Base-by-base conservation (phyloP, 257 asterid genomes). In the Prunella vulgaris region DNA sequence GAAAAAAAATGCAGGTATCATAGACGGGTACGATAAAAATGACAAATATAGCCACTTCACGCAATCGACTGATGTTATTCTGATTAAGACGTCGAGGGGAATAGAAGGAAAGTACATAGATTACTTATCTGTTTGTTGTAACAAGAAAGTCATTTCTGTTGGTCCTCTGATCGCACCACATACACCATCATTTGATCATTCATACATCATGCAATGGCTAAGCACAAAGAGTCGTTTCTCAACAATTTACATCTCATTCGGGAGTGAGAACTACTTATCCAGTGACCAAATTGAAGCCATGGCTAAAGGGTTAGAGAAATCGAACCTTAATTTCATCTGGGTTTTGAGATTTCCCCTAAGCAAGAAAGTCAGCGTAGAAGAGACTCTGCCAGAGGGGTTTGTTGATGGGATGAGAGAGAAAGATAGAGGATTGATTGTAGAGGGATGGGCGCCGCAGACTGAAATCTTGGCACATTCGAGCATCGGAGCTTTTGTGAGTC, bases 181-280 rank as follows among this genome's bases (percentile, higher is more conserved):
- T 10, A 38, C 32, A 60, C 18, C 8, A 5, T 3, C n/a, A 64
- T 18, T 0, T 2, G 62, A 49, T 15, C 38, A 60, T 9, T 15
- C 66, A 8, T 30, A 12, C 27, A 76, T 79, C 77, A 49, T 82
- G 59, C 14, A 79, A 33, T 81, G 86, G 88, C 12, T 84, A 38
- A 61, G 64, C 60, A 60, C 28, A 33, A 80, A 76, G 54, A 52
- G 9, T 3, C 53, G 7, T 7, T 30, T 51, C 21, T 84, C 88
- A 2, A 73, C 79, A 2, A 71, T 84, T 17, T 78, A 56, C 61
- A 78, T 81, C 67, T 76, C 88, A 0, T 78, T 78, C 72, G 88
- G 88, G 5, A 81, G 86, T 38, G 88, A 84, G 38, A 66, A 74
- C 73, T 84, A n/a, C n/a, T n/a, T n/a, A n/a, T n/a, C n/a, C n/a